phyloP scores from a whole-genome alignment of 2,329 filamentous ascomycete genomes.

The Diaporthe citriasiana region DNA sequence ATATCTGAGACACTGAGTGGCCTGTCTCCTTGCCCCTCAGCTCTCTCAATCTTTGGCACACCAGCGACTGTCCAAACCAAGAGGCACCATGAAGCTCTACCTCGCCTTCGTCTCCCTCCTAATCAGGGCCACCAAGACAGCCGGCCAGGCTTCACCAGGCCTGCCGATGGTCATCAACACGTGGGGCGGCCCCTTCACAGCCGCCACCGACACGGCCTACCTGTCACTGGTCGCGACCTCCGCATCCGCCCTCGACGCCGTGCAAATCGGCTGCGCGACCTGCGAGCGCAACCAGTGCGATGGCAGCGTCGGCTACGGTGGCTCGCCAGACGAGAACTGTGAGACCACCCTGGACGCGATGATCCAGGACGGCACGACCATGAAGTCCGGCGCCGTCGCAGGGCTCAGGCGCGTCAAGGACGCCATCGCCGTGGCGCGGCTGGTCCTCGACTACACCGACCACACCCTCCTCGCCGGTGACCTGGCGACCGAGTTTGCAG shows the following conservation, averaged over 20 bases:
- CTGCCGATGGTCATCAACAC: slow-evolving; percentile 68
- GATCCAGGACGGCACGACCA: slow-evolving; percentile 68
- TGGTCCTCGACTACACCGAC: slow-evolving; percentile 64
- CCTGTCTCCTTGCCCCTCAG: no score
- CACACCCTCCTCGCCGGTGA: slow-evolving; percentile 67
- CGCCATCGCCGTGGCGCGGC: slow-evolving; percentile 64
- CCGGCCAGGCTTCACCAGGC: slow-evolving; percentile 52
- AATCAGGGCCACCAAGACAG: neutral
- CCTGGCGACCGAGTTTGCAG: slow-evolving; percentile 66
- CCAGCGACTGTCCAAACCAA: neutral
- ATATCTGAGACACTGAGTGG: neutral
- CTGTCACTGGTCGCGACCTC: slow-evolving; percentile 49
- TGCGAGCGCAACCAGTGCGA: slow-evolving; percentile 69
- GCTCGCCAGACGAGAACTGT: slow-evolving; percentile 68
- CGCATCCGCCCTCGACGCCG: slow-evolving; percentile 61
- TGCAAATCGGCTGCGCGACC: slow-evolving; percentile 64
- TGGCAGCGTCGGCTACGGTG: slow-evolving; percentile 67
- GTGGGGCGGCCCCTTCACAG: slow-evolving; percentile 66
- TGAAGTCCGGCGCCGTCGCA: slow-evolving; percentile 68
- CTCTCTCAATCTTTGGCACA: neutral
- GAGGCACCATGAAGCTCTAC: slow-evolving; percentile 37
- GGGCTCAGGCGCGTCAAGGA: slow-evolving; percentile 63
- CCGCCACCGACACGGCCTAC: slow-evolving; percentile 66
- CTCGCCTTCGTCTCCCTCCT: slow-evolving; percentile 41
- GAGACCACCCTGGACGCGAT: slow-evolving; percentile 72